Evolutionary conservation across 2,329 filamentous ascomycete genomes (phyloP), one percentile per base, ranked within the genome.

Genomic region (Rhynchosporium graminicola): DNA sequence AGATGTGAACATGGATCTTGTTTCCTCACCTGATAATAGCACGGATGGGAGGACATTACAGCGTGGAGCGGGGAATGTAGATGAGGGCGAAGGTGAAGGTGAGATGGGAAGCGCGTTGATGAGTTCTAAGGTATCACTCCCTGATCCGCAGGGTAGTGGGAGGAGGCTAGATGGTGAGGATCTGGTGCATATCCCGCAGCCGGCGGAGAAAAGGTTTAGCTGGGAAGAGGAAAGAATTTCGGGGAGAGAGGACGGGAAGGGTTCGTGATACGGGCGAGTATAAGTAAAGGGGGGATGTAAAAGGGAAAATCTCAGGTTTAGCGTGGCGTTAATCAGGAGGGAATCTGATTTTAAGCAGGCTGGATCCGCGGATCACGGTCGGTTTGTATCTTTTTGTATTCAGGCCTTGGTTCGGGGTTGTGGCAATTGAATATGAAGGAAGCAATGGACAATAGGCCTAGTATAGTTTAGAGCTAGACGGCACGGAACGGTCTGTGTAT

Each of bases 191-290:
- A 65, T 72, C 10, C 70, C 70, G 4, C 61, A 69, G 42, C 64
- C 64, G 2, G 66, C 70, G 3, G 66, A 68, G 54, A 64, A 68
- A 45, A 57, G 71, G 29, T 71, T 71, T 50, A 65, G 59, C 4
- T 72, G 65, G 63, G 71, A 71, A 59, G 68, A 69, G 29, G 67
- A 71, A 6, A 51, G 67, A 47, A 65, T 70, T 28, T 61, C 50
- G 10, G 60, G 65, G 13, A 58, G 26, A 20, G 59, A 67, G 42
- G 64, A 64, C 36, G 33, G 56, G 28, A 40, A 43, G 26, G 38
- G 45, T 47, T 40, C 50, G 56, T 58, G 26, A 58, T 42, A 20
- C 26, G 40, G 5, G 10, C 12, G 13, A 12, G 12, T n/a, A n/a
- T 28, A 29, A 43, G 38, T 29, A n/a, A 42, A 28, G 7, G 36